Conservation (phyloP, 2,329 filamentous ascomycete genomes). For the Dothideomycetes sp. region DNA sequence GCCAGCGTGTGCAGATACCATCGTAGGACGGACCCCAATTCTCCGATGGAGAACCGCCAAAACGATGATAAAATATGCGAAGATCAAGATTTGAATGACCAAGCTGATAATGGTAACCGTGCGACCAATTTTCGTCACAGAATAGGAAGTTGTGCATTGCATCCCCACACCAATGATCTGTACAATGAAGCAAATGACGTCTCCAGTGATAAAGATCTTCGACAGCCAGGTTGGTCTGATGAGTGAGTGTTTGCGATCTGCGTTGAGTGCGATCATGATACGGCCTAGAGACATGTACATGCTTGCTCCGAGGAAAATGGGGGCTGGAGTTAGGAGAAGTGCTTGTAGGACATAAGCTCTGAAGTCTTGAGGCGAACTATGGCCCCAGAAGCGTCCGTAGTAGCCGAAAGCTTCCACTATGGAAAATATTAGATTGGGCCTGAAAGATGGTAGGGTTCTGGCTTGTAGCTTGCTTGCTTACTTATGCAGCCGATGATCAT, state of each 20-base stretch:
- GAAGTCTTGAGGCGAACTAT: constrained; percentile 28
- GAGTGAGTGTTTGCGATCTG: constrained; percentile 28
- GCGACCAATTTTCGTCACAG: constrained; percentile 1
- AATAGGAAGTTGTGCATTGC: background rate
- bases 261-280: constrained; percentile 24
- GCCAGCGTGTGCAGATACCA: background rate
- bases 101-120: constrained; percentile 2
- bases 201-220: constrained; percentile 46
- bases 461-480: constrained; percentile 17
- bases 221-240: constrained; percentile 41
- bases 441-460: background rate
- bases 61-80: constrained; percentile 6
- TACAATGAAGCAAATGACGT: constrained; percentile 44
- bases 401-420: constrained; percentile 36
- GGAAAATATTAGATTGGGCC: background rate
- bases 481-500: constrained; percentile 30
- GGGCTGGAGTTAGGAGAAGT: constrained; percentile 35
- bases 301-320: constrained; percentile 38
- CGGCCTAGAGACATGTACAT: constrained; percentile 40
- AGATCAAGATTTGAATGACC: constrained; percentile 3
- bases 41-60: constrained; percentile 1
- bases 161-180: constrained; percentile 35
- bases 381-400: constrained; percentile 30
- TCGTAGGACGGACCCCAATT: background rate
- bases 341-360: constrained; percentile 34